Evolutionary conservation across 208 protist genomes (phyloP).

Genomic region (Leishmania gerbilli): DNA sequence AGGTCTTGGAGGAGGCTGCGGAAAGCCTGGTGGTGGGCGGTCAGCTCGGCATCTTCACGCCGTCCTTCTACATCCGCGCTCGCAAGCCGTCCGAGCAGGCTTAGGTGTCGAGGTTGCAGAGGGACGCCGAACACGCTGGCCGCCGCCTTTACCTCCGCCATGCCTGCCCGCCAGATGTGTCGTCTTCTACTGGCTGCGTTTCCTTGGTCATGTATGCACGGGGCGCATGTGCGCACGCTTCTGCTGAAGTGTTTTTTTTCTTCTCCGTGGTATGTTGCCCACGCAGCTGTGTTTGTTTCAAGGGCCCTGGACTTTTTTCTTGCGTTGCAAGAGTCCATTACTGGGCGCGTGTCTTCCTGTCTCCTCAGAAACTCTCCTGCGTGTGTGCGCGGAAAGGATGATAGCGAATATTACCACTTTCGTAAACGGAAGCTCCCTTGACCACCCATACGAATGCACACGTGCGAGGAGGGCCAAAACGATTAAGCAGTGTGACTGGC

Average conservation of each 20-base stretch:
- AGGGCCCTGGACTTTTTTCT: not conserved
- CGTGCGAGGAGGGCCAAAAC: not conserved
- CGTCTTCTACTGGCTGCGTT: not conserved
- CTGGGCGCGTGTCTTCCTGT: not conserved
- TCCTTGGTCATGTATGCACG: not conserved
- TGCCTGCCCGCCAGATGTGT: not conserved
- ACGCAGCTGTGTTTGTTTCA: not conserved
- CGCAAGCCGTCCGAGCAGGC: conserved; percentile 73
- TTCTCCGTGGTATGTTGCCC: not conserved
- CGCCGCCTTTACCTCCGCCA: not conserved
- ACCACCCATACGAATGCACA: not conserved
- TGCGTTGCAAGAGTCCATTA: no score
- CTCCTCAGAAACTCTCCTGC: not conserved
- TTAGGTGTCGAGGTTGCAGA: not conserved
- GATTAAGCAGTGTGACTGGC: not conserved
- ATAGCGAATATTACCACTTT: not conserved
- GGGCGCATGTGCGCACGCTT: not conserved
- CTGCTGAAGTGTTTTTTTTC: not conserved
- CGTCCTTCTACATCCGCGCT: conserved; percentile 87
- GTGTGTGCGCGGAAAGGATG: not conserved
- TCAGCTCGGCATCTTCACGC: conserved; percentile 92
- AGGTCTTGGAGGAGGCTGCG: conserved; percentile 92
- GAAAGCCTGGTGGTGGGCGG: conserved; percentile 90
- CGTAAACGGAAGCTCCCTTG: not conserved
- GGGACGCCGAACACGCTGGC: not conserved